These are phyloP conservation scores for Diaporthe capsici DNA, from an alignment of 2,329 filamentous ascomycete species.

Conservation along the genomic window DNA sequence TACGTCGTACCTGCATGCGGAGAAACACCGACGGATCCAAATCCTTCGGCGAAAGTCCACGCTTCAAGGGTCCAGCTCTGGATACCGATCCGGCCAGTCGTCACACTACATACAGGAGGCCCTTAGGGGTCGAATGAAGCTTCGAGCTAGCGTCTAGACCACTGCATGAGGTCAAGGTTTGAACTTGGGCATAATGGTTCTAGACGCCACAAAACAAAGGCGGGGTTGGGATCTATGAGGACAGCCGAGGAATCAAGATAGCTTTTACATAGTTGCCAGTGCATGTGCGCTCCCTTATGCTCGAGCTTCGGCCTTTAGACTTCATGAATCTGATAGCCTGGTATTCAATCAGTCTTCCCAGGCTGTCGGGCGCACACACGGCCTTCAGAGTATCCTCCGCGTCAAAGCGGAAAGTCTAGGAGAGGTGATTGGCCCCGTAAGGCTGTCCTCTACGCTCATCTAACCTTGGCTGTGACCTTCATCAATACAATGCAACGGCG, in stretches of 20 bases:
- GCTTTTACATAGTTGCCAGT: background rate
- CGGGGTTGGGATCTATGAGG: background rate
- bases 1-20: slow-evolving; percentile 3
- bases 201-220: background rate
- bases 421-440: background rate
- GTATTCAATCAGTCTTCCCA: background rate
- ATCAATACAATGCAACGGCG: background rate
- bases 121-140: background rate
- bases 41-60: background rate
- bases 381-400: no score
- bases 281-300: background rate
- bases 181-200: background rate
- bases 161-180: background rate
- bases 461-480: background rate
- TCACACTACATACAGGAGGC: background rate
- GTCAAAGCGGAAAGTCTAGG: background rate
- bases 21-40: slow-evolving; percentile 7
- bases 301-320: background rate
- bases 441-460: background rate
- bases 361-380: background rate
- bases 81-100: background rate
- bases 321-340: background rate
- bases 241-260: background rate
- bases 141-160: slow-evolving; percentile 6
- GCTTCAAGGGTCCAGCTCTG: background rate